Evolutionary conservation across 2,329 filamentous ascomycete genomes (phyloP), one percentile per base, ranked within the genome.

Genomic region (Hypoxylon sp.): DNA sequence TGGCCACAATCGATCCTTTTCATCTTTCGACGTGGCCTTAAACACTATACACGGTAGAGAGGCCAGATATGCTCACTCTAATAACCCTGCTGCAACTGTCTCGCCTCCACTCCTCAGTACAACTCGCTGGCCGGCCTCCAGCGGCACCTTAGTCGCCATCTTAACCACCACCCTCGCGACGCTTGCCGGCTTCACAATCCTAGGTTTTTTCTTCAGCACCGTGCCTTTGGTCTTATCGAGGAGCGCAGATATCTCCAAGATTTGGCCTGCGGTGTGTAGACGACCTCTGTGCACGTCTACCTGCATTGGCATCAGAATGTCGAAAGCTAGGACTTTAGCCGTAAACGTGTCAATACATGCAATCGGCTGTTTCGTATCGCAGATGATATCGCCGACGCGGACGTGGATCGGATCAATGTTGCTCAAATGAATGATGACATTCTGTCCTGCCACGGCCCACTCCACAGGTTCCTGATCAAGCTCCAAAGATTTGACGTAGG

Each of bases 361-460:
- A 34, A 97, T 90, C 0, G 93, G 91, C 1, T 86, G 81, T 1
- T 85, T 84, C 0, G 89, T 85, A 51, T 88, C 85, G 80, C 94
- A 97, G n/a, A 97, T 81, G 17, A 98, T 91, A 75, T 98, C 94
- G 19, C 96, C 96, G 6, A 92, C 86, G 49, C 89, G 88, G 9
- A 99, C 86, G 74, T 98, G 91, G 14, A 92, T 87, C 0, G 92
- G 87, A 73, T 98, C 95, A 75, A 98, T 93, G 71, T 95, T 91
- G 7, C 89, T 86, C 52, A 99, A 85, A 72, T 97, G 91, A n/a
- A 99, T 82, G 0, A 90, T 91, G 14, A 93, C 89, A 65, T 96
- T 97, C 76, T 98, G 93, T 0, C 95, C 95, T 0, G 95, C 94
- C 13, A 98, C 94, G 0, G 93, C 93, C 93, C 94, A 99, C 65